phyloP scores from a whole-genome alignment of 352 stramenopile species.

The Albugo candida region DNA sequence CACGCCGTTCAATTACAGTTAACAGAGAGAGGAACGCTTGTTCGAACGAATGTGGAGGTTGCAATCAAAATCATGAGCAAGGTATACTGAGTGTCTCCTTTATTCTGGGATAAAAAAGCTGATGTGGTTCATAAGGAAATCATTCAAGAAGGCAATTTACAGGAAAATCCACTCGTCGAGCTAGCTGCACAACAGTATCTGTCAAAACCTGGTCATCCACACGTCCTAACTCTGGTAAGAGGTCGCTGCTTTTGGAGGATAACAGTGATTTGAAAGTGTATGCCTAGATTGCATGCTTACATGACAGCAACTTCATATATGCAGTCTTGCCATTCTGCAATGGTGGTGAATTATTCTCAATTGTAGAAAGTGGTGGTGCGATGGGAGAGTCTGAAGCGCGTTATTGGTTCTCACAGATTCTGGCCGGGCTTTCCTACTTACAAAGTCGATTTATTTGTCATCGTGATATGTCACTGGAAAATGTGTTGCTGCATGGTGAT shows the following conservation, averaged over 20 bases:
- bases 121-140: slow-evolving; percentile 22
- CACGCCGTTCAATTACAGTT: slow-evolving; percentile 69
- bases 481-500: slow-evolving; percentile 65
- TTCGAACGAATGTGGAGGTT: slow-evolving; percentile 62
- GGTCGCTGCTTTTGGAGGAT: not conserved
- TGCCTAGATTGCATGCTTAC: slow-evolving; percentile 53
- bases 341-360: slow-evolving; percentile 61
- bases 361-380: slow-evolving; percentile 59
- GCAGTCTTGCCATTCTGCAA: slow-evolving; percentile 72
- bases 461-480: slow-evolving; percentile 77
- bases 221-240: slow-evolving; percentile 62
- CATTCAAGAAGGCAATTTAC: slow-evolving; percentile 71
- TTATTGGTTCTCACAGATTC: slow-evolving; percentile 71
- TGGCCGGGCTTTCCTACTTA: slow-evolving; percentile 57
- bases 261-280: not conserved
- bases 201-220: slow-evolving; percentile 56
- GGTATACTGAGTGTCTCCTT: slow-evolving; percentile 11
- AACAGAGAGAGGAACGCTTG: slow-evolving; percentile 45
- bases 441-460: slow-evolving; percentile 75
- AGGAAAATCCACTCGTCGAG: slow-evolving; percentile 75
- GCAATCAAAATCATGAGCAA: slow-evolving; percentile 82
- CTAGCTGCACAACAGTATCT: slow-evolving; percentile 72
- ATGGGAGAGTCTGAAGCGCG: slow-evolving; percentile 60
- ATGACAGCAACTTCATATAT: slow-evolving; percentile 74
- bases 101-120: not conserved